Conservation (phyloP, 306 rosid species). For the Calophaca sinica region DNA sequence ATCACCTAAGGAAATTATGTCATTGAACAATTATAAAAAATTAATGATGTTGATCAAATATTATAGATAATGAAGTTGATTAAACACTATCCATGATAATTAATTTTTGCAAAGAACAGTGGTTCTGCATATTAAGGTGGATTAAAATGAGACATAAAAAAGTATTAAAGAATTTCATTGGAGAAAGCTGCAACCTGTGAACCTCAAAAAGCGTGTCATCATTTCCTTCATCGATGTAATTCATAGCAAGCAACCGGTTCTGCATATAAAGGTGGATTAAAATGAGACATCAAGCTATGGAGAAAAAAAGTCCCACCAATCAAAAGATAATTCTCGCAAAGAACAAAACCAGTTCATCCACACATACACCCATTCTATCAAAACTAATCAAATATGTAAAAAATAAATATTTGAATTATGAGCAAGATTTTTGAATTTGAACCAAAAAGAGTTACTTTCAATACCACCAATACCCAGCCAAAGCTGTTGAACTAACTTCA, state of each 20-base stretch:
- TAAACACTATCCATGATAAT: no score
- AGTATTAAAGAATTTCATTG: neutral
- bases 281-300: constrained; percentile 16
- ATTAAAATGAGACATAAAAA: no score
- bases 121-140: no score
- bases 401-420: neutral
- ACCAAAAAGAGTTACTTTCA: neutral
- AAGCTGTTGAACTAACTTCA: neutral
- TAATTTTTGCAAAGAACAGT: no score
- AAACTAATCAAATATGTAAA: no score
- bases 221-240: constrained; percentile 82
- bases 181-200: constrained; percentile 70
- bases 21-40: neutral
- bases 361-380: neutral
- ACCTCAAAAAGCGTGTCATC: constrained; percentile 81
- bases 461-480: neutral
- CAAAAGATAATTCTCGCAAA: neutral
- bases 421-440: neutral
- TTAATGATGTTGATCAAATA: neutral
- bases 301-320: neutral
- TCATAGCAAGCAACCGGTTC: constrained; percentile 92
- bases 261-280: constrained; percentile 45
- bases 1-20: no score
- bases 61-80: neutral
- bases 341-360: neutral